phyloP scores from a whole-genome alignment of 257 asterid species.

The Osmanthus fragrans region DNA sequence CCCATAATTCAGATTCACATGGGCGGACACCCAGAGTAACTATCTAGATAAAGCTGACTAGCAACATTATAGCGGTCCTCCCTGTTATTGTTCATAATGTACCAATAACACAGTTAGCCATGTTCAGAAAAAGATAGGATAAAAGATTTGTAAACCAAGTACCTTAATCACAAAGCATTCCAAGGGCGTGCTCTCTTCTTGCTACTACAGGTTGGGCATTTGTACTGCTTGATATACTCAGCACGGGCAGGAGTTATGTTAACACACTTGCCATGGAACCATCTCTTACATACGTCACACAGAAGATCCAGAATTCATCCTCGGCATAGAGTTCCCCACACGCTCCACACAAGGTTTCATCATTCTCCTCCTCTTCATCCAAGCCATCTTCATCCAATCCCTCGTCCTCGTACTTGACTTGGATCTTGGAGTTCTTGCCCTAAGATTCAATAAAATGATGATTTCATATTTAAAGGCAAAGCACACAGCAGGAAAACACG shows the following conservation, averaged over 20 bases:
- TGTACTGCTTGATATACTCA: conserved; percentile 80
- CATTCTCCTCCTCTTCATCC: conserved; percentile 54
- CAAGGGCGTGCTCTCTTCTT: conserved; percentile 58
- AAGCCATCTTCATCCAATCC: conserved; percentile 27
- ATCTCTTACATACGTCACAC: conserved; percentile 73
- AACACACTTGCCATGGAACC: conserved; percentile 90
- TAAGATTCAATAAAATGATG: conserved; percentile 22
- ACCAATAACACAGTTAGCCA: conserved; percentile 14
- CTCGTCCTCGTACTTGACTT: conserved; percentile 35
- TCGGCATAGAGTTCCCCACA: conserved; percentile 65
- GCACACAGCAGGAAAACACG: background rate
- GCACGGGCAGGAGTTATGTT: conserved; percentile 87
- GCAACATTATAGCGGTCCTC: background rate
- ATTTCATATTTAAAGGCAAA: background rate
- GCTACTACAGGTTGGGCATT: conserved; percentile 80
- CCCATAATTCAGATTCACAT: conserved; percentile 16
- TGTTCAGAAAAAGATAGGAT: background rate
- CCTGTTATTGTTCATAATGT: conserved; percentile 3
- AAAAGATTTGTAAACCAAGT: conserved; percentile 7
- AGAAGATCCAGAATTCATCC: conserved; percentile 80
- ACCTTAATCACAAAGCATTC: background rate
- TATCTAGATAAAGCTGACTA: conserved; percentile 17
- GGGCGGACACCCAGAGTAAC: conserved; percentile 5
- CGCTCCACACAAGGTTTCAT: conserved; percentile 65
- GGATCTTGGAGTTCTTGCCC: conserved; percentile 33